Evolutionary conservation across 2,329 filamentous ascomycete genomes (phyloP), one percentile per base, ranked within the genome.

Genomic region (Ascosphaera acerosa): DNA sequence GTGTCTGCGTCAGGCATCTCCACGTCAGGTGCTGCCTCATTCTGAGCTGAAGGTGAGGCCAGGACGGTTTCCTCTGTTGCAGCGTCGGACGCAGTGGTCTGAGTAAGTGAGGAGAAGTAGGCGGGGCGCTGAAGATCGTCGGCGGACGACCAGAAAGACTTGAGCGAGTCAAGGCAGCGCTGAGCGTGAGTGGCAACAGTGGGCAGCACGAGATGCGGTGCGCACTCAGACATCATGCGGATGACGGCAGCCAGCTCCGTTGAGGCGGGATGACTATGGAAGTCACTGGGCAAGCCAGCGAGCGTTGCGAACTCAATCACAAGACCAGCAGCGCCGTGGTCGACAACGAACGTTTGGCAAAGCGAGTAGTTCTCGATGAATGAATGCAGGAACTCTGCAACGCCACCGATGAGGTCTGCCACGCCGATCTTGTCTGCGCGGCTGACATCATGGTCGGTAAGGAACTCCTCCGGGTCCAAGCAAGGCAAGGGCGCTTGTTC

Each of bases 251-350:
- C 66, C 33, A 92, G 59, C 36, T 74, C 69, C 36, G 72, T 66
- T 34, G 71, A 72, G 3, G 76, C 66, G 32, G 62, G 54, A 4
- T 66, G 64, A 25, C 75, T 70, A 23, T 70, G 64, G 44, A 76
- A 72, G 43, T 76, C 66, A 41, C 70, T 70, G 1, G 78, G 70
- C 29, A 94, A 61, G 46, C 78, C 82, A 4, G 80, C 75, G 18
- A 82, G 66, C 33, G 76, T 77, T 25, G 74, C 74, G 33, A 92
- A 67, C 44, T 92, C 80, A 33, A 97, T 59, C 14, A 94, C 59
- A 31, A 75, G 61, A 48, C 92, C 80, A 15, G 84, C 69, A 4
- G 80, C 87, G 34, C 81, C 78, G 31, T 65, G 64, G 33, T 76
- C 67, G 10, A 4, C 4, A 37, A 87, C 69, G 44, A 92, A 84